Base-by-base conservation (phyloP, 2,329 filamentous ascomycete genomes). In the Ophiostoma quercus region DNA sequence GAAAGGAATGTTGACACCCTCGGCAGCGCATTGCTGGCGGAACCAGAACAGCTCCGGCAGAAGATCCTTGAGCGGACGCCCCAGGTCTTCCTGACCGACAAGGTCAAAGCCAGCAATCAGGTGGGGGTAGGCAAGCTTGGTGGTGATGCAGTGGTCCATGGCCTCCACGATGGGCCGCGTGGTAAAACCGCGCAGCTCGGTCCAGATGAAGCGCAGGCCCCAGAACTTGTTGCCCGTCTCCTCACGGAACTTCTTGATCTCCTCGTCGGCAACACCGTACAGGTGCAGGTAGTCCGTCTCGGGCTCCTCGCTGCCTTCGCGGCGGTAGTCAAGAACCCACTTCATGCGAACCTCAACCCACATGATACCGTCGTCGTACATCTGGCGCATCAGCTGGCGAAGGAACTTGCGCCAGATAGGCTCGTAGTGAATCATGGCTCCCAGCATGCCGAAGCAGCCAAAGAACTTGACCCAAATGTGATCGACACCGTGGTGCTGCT, bases 41-140 rank as follows among this genome's bases (percentile, higher is more conserved):
- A 98, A 97, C 92, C 92, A 97, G 79, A 97, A 94, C 0, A 98
- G 82, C 76, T 96, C 88, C 0, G 94, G 93, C 0, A 94, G 84
- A 3, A 96, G 81, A 74, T 95, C 91, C 39, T 85, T 84, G 34
- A 97, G 85, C 0, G 92, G 85, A 14, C 91, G 86, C 0, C 93
- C 94, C 0, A 84, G 78, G 76, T 96, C 91, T 81, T 97, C 94
- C 78, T 94, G 91, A 0, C 92, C 94, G 5, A 97, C 93, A 11
- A 97, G 81, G 78, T 98, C 94, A 79, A 92, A 97, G 12, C 94
- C 94, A 34, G 90, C 88, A 74, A 97, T 87, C 8, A 96, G 83
- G 67, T 93, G 84, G 0, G 94, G 92, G 77, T 90, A 94, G 41
- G 86, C 84, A 69, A 90, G 81, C 79, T 97, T 97, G 74, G 91